Evolutionary conservation across 2,329 filamentous ascomycete species (phyloP).

Genomic region (Sporothrix phasma): DNA sequence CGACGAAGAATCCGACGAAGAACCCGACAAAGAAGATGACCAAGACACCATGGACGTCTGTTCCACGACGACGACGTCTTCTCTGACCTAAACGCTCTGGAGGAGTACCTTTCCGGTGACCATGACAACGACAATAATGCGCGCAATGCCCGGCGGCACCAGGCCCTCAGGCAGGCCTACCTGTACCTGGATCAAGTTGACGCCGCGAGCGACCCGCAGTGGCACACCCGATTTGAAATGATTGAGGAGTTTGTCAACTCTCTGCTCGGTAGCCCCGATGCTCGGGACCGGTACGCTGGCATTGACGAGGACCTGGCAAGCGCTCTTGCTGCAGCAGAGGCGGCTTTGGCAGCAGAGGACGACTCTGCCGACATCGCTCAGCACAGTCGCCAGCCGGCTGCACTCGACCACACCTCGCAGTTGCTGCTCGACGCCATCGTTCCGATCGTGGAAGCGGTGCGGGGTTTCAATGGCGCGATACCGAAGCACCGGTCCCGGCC

Average conservation of each 20-base stretch:
- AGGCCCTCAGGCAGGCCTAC: not conserved
- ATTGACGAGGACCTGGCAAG: not conserved
- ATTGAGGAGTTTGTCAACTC: conserved; percentile 32
- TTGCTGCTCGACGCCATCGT: not conserved
- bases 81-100: not conserved
- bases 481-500: not conserved
- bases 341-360: not conserved
- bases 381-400: not conserved
- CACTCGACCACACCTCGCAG: not conserved
- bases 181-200: conserved; percentile 41
- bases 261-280: too few relatives aligned
- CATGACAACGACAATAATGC: not conserved
- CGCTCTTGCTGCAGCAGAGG: not conserved
- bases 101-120: not conserved
- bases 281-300: not conserved
- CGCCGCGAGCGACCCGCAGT: conserved; percentile 31
- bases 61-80: too few relatives aligned
- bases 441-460: not conserved
- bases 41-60: not conserved
- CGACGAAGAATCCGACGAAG: too few relatives aligned
- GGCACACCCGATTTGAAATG: conserved; percentile 29
- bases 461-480: not conserved
- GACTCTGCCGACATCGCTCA: not conserved
- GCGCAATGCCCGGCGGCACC: not conserved
- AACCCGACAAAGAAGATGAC: not conserved